Base-by-base conservation (phyloP, 768 basidiomycete species). In the Xerocomellus intermedius region DNA sequence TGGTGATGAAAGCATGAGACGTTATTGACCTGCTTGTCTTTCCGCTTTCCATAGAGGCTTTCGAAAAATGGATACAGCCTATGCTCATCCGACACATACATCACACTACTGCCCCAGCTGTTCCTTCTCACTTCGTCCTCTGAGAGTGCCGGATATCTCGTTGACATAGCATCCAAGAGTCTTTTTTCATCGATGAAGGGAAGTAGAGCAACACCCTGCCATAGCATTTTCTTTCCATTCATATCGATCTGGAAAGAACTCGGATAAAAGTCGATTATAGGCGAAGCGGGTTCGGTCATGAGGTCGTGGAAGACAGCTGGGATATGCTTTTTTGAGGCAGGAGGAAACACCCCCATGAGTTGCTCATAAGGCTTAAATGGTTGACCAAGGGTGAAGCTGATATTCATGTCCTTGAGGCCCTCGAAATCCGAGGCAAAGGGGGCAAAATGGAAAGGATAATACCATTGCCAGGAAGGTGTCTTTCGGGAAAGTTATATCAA, bases 151-250 rank as follows among this genome's bases (percentile, higher is more conserved):
- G 77, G 73, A 68, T 88, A 88, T 58, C 75, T 79, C 13, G 77
- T 69, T 8, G 77, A 81, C 88, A 99, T 93, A 4, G 94, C 92
- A 33, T 83, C 86, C 50, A 98, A 75, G 24, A 99, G 74, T 33
- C 94, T 82, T 52, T 79, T 80, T 69, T 86, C 80, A 66, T 98
- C 91, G 58, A 99, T 98, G 77, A 98, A 99, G 0, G 97, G 95
- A 21, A 99, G 77, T 9, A 99, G 77, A 0, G 97, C 95, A 52
- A 99, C 94, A 50, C 97, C 97, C 72, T 99, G 96, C 97, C 97
- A 99, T 8, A 91, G 80, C 95, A 98, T 98, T 74, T 90, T 91
- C 76, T 98, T 98, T 55, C 97, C 97, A 66, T 99, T 99, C 97
- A 99, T 99, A 72, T 99, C 97, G 65, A 98, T 87, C 63, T 95